phyloP scores from a whole-genome alignment of 2,329 filamentous ascomycete species.

The Verticillium zaregamsianum region DNA sequence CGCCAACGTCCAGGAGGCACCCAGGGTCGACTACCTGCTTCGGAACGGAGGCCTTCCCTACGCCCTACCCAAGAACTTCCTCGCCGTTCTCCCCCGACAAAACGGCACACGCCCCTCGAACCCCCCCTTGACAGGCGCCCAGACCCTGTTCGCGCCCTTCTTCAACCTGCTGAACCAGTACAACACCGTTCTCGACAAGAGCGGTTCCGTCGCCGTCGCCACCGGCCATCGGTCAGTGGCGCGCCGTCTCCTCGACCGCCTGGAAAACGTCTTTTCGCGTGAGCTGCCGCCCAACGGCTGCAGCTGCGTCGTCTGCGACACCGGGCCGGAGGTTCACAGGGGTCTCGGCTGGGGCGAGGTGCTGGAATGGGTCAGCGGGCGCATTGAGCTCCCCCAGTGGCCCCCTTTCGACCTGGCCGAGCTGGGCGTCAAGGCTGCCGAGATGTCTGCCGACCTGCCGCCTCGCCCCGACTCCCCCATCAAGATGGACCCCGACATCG shows the following conservation, averaged over 20 bases:
- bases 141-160: constrained; percentile 77
- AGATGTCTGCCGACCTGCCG: constrained; percentile 55
- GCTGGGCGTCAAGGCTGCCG: constrained; percentile 56
- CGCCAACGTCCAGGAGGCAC: constrained; percentile 64
- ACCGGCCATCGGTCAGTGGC: constrained; percentile 96
- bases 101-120: constrained; percentile 57
- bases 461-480: constrained; percentile 56
- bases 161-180: constrained; percentile 84
- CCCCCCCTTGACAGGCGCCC: constrained; percentile 61
- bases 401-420: constrained; percentile 76
- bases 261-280: constrained; percentile 91
- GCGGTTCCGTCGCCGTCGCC: constrained; percentile 88
- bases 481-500: constrained; percentile 88
- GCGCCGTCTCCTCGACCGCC: constrained; percentile 77
- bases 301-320: constrained; percentile 76
- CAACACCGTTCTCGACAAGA: constrained; percentile 71
- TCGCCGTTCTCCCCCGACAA: constrained; percentile 58
- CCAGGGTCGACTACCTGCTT: constrained; percentile 86
- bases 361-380: constrained; percentile 84
- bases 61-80: constrained; percentile 67
- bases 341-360: constrained; percentile 95
- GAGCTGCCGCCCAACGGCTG: constrained; percentile 88
- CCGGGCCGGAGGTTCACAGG: constrained; percentile 54
- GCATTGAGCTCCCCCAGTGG: constrained; percentile 82
- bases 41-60: constrained; percentile 79